Conservation (phyloP, 768 basidiomycete genomes). For the Auriscalpium vulgare region DNA sequence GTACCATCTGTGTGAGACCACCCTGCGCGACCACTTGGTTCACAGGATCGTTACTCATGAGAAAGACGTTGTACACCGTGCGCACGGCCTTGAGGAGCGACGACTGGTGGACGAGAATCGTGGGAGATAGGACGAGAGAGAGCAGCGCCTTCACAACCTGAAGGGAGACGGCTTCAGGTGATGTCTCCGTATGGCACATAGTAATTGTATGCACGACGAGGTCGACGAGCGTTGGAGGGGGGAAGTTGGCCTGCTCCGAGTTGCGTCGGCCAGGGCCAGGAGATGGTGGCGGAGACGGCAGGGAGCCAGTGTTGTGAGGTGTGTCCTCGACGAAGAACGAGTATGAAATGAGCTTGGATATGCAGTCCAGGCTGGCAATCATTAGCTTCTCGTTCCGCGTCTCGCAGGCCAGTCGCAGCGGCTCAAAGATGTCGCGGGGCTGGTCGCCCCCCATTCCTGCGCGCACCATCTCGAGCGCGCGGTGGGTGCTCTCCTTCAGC, state of each 20-base stretch:
- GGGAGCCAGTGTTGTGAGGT: constrained; percentile 26
- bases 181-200: constrained; percentile 79
- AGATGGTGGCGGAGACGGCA: constrained; percentile 74
- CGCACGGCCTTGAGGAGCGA: constrained; percentile 92
- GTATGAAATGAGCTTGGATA: constrained; percentile 94
- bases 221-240: constrained; percentile 78
- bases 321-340: constrained; percentile 85
- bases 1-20: constrained; percentile 95
- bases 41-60: constrained; percentile 81
- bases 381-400: constrained; percentile 88
- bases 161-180: constrained; percentile 84
- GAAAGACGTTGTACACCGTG: constrained; percentile 97
- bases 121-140: constrained; percentile 79
- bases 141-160: constrained; percentile 96
- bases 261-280: constrained; percentile 39
- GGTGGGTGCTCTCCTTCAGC: constrained; percentile 77
- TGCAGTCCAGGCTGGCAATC: constrained; percentile 95
- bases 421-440: constrained; percentile 89
- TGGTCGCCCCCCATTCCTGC: constrained; percentile 64
- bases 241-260: constrained; percentile 38
- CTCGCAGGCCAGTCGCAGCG: constrained; percentile 94
- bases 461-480: constrained; percentile 75
- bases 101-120: constrained; percentile 88
- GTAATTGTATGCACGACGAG: constrained; percentile 93
- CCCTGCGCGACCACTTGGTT: constrained; percentile 99